These are phyloP conservation scores for Fusarium mundagurra DNA, from an alignment of 2,329 filamentous ascomycete species.

Conservation along the genomic window DNA sequence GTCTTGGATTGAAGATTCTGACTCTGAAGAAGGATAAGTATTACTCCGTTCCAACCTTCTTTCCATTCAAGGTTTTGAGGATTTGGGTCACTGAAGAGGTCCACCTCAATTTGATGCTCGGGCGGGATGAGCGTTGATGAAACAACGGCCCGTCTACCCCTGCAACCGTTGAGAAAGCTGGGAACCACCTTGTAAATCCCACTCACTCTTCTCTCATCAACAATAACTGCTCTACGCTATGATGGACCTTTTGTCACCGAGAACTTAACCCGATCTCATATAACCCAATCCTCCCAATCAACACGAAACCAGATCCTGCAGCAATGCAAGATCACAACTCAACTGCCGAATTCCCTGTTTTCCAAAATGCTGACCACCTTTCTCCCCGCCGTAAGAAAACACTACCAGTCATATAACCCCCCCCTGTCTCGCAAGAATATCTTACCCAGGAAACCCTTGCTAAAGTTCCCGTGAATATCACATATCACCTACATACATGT, in stretches of 20 bases:
- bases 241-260: neutral
- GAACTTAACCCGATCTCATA: neutral
- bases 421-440: conserved; percentile 2
- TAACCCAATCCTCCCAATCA: neutral
- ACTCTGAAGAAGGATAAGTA: neutral
- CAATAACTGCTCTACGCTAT: neutral
- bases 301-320: neutral
- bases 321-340: neutral
- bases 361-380: neutral
- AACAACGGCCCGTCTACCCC: conserved; percentile 15
- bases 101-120: neutral
- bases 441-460: conserved; percentile 22
- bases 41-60: neutral
- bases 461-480: conserved; percentile 2
- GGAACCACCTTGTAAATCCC: neutral
- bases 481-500: conserved; percentile 9
- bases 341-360: neutral
- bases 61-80: neutral
- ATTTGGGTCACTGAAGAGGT: neutral
- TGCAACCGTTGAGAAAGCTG: neutral
- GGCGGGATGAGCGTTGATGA: conserved; percentile 12
- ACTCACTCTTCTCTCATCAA: neutral
- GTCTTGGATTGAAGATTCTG: neutral
- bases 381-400: neutral
- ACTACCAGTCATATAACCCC: conserved; percentile 4